Conservation (phyloP, 2,329 filamentous ascomycete genomes). For the Trichoderma harzianum region DNA sequence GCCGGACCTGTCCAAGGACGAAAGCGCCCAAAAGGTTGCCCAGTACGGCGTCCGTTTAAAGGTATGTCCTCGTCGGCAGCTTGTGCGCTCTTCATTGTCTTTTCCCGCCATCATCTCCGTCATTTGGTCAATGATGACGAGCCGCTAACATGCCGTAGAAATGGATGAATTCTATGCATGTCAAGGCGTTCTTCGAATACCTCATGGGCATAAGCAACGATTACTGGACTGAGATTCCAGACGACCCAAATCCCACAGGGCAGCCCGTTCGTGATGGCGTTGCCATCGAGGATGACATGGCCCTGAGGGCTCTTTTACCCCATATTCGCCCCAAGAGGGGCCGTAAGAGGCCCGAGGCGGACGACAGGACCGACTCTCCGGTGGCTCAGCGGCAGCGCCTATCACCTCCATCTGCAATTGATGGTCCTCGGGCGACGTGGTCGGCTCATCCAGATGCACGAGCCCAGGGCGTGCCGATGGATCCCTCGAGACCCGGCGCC, state of each 20-base stretch:
- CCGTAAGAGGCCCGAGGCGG: constrained; percentile 61
- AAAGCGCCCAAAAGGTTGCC: constrained; percentile 90
- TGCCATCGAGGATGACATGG: constrained; percentile 81
- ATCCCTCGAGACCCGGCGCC: constrained; percentile 35
- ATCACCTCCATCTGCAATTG: constrained; percentile 48
- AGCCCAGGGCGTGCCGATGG: constrained; percentile 33
- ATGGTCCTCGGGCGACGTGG: constrained; percentile 38
- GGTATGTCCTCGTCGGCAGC: constrained; percentile 44
- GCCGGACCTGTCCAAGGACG: constrained; percentile 74
- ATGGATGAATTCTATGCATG: constrained; percentile 96
- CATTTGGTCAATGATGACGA: background rate
- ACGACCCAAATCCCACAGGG: constrained; percentile 58
- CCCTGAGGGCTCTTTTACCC: constrained; percentile 76
- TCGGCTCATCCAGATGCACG: constrained; percentile 43
- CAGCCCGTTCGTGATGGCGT: constrained; percentile 75
- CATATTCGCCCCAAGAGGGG: constrained; percentile 65
- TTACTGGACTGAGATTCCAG: constrained; percentile 77
- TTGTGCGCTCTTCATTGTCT: background rate
- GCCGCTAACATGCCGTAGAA: constrained; percentile 52
- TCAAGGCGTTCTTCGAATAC: constrained; percentile 93
- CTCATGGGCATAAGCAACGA: constrained; percentile 71
- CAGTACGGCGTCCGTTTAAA: constrained; percentile 92
- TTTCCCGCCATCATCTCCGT: background rate
- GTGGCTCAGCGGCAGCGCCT: constrained; percentile 60
- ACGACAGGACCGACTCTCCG: constrained; percentile 44